Conservation (phyloP, 2,329 filamentous ascomycete species). For the Ceratocystis huliohia region DNA sequence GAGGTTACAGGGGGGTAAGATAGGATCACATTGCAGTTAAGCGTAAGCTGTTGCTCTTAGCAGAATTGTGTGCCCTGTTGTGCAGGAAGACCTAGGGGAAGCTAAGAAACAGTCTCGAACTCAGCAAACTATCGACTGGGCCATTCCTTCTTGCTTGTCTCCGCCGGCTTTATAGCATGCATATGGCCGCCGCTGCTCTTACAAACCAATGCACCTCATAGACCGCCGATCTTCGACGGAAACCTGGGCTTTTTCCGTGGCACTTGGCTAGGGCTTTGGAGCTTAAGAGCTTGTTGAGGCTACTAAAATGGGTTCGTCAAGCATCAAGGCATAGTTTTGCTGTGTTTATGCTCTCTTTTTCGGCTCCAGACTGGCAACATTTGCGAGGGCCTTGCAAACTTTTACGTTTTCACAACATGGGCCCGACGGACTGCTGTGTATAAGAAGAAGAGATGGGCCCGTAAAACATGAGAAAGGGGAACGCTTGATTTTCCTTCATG, state of each 20-base stretch:
- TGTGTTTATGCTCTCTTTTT: conserved; percentile 6
- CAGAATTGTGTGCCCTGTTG: no score
- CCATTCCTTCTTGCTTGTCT: no score
- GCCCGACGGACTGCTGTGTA: background rate
- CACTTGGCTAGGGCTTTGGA: no score
- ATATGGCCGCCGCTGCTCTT: background rate
- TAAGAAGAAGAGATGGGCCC: conserved; percentile 3
- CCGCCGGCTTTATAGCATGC: conserved; percentile 1
- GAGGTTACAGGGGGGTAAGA: no score
- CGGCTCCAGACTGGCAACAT: background rate
- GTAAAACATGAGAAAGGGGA: background rate
- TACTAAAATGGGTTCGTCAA: background rate
- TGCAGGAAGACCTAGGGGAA: no score
- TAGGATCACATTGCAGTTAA: no score
- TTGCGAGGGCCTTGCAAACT: conserved; percentile 8
- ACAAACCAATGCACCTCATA: no score
- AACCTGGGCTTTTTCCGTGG: background rate
- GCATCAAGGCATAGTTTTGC: conserved; percentile 4
- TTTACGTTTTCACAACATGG: conserved; percentile 9
- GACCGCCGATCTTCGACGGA: background rate
- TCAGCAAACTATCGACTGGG: background rate
- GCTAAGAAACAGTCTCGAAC: background rate
- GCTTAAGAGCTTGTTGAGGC: background rate
- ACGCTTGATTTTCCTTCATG: background rate
- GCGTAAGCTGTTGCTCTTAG: no score